Evolutionary conservation across 208 protist species (phyloP), one percentile per base, ranked within the genome.

Genomic region (Wallacemonas rigidus): DNA sequence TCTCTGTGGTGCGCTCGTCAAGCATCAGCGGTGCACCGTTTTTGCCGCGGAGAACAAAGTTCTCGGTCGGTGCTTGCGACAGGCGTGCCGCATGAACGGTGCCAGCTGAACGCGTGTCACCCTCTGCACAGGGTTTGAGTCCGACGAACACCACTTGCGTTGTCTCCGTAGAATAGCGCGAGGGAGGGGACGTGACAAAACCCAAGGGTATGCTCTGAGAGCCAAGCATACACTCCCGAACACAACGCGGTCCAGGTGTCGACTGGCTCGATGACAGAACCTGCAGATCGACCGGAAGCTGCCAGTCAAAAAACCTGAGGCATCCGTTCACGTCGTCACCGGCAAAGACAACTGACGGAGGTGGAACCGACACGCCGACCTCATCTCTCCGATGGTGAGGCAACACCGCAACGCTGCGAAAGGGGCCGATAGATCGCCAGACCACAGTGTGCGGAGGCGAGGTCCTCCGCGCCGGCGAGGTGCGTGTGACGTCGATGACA

Each of bases 161-260:
- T 4, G 38, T 9, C 5, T 38, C 15, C 17, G 36, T 63, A 44
- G 9, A 4, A 6, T n/a, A 0, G 4, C 11, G 6, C 9, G 38
- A 39, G 38, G 5, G 6, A 3, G 35, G 5, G 5, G n/a, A 53
- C 14, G 44, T 35, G 43, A 60, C 45, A 56, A 76, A 35, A 2
- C 63, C 72, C 3, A 55, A 41, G 11, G 60, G 43, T 15, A 54
- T 26, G 8, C 44, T 44, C 39, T 71, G 64, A 14, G 62, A 55
- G 2, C 72, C 72, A 55, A 76, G 43, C 64, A 76, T 48, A n/a
- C 60, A 65, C 60, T 65, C 41, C 14, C 60, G 36, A 4, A 65
- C 11, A 35, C 60, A 65, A 3, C 38, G 38, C 41, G 60, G 60
- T 4, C 5, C 41, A 6, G 4, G 14, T 65, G 60, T 9, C 7